Evolutionary conservation across 208 protist species (phyloP), one percentile per base, ranked within the genome.

Genomic region (Leishmania major): DNA sequence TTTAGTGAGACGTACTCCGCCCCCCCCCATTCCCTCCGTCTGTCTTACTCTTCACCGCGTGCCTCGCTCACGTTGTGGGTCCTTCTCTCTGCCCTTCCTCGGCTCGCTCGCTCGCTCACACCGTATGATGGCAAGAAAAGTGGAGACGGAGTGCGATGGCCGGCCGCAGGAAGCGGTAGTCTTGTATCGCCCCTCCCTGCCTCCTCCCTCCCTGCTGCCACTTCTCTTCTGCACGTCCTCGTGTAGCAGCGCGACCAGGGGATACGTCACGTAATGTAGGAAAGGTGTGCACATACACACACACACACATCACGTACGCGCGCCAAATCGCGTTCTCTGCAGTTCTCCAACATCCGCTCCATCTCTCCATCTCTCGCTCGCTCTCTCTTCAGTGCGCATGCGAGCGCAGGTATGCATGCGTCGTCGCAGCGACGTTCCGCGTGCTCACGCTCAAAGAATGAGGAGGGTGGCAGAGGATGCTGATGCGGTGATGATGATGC

Each of bases 51-150:
- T 43, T 35, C 35, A 19, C 31, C 17, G 37, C 22, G 22, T 71
- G 15, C 53, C 47, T 73, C 60, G 7, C 28, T 35, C 17, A 49
- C 13, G 60, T 47, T 79, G 11, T 13, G 22, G 72, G 69, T 10
- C 64, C 22, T 60, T 66, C 79, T 86, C 57, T 75, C 45, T 45
- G 76, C 64, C 79, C 28, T 77, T 71, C 75, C 47, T 51, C 64
- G 64, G 19, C 59, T 43, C 59, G 35, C 70, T 59, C 35, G n/a
- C 10, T 59, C 35, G 40, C 28, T 43, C 19, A 6, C 67, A 53
- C 25, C 13, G 17, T 45, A 57, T 71, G 66, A 22, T 7, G 31
- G 22, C 40, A n/a, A 25, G 22, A 25, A 22, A 47, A 47, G 66
- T 47, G 17, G 66, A 47, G 66, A 13, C 35, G 37, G 66, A 40